Evolutionary conservation across 2,329 filamentous ascomycete genomes (phyloP).

Genomic region (Monosporascus sp.): DNA sequence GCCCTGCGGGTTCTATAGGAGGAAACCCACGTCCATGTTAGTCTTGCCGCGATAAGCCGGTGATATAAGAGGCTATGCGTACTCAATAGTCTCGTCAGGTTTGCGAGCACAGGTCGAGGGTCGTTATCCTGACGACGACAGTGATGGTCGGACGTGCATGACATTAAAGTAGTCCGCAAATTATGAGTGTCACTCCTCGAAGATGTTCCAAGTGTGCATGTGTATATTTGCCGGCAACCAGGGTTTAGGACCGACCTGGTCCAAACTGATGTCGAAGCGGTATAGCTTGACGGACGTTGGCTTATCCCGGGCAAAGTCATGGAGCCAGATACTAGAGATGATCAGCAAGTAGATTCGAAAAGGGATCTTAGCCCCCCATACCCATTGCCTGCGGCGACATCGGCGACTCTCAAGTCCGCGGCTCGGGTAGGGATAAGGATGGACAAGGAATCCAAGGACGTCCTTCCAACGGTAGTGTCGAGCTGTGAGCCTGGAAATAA

Average conservation of each 20-base stretch:
- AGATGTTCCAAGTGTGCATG: conserved; percentile 12
- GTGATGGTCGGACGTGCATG: conserved; percentile 10
- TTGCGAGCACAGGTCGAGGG: conserved; percentile 4
- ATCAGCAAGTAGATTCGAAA: too few relatives aligned
- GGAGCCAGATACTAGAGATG: conserved; percentile 7
- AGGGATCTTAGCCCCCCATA: neutral
- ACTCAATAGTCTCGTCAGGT: conserved; percentile 8
- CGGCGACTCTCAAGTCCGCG: conserved; percentile 5
- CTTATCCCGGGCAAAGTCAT: conserved; percentile 1
- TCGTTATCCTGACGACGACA: conserved; percentile 8
- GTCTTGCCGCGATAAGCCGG: neutral
- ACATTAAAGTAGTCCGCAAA: conserved; percentile 9
- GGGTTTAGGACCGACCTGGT: conserved; percentile 7
- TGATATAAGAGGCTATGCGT: neutral
- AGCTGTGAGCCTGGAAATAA: conserved; percentile 4
- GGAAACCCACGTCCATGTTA: too few relatives aligned
- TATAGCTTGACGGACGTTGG: conserved; percentile 4
- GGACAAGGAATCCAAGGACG: conserved; percentile 7
- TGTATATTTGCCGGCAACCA: conserved; percentile 10
- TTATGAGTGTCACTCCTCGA: conserved; percentile 6
- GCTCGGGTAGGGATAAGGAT: conserved; percentile 3
- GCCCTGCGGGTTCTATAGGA: conserved; percentile 10
- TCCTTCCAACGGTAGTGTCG: conserved; percentile 8
- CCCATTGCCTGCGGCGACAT: conserved; percentile 8
- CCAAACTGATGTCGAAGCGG: conserved; percentile 12